Base-by-base conservation (phyloP, 495 filamentous ascomycete genomes). In the Aspergillus kassunensis region DNA sequence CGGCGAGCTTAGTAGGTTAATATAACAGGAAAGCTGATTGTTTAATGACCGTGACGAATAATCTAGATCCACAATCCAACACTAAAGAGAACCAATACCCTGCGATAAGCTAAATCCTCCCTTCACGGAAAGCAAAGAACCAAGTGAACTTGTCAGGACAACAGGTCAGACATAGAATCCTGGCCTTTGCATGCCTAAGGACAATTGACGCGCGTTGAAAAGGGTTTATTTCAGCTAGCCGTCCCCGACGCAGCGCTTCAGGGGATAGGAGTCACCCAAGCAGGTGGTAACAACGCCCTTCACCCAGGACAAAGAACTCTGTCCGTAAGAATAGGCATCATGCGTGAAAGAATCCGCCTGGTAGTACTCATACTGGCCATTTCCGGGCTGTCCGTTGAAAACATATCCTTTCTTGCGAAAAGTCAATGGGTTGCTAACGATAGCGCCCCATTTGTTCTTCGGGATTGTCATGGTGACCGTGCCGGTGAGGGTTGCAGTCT, bases 401-500 rank as follows among this genome's bases (percentile, higher is more conserved):
- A 57, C 50, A 16, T 57, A 57, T 15, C 55, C 55, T 2, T 44
- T 23, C 18, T 49, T 43, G 2, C 55, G 55, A 29, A 49, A 41
- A 12, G 55, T 57, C 24, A 53, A 16, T 1, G 55, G 55, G 49
- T 57, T 57, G 31, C 55, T 57, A 9, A 57, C 49, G 43, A 57
- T 57, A 8, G 49, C 49, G 7, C 55, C 55, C 55, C 55, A 57
- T 40, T 21, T 48, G 50, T 53, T 49, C 35, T 49, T 43, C 15
- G 55, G 55, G 40, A 57, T 57, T 2, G 55, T 57, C 55, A 57
- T 53, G 16, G 55, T 57, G 8, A 44, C 55, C 44, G 55, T 57
- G 33, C 55, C 55, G 40, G 55, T 53, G 8, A 57, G 37, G 7
- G 50, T 34, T 31, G 39, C 49, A 37, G 55, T 57, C 6, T 21